Percentiles rank a stretch among this genome's conserved stretches.
phyloP scores from a whole-genome alignment of 2,329 filamentous ascomycete species.

The Epichloe coenophiala region DNA sequence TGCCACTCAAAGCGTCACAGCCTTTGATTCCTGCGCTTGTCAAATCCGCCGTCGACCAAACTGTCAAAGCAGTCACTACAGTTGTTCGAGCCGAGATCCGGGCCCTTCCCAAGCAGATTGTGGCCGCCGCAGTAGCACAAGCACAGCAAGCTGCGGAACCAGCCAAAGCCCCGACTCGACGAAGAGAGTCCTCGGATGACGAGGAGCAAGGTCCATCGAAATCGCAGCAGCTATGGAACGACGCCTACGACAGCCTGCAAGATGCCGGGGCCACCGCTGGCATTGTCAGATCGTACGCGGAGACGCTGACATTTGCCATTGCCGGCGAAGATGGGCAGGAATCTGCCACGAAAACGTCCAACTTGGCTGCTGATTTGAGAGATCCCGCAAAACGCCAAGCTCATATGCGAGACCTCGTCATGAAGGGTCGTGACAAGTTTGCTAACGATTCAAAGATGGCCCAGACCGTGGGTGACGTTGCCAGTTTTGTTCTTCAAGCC shows the following conservation, averaged over 20 bases:
- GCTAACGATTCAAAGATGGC: constrained; percentile 5
- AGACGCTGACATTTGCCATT: constrained; percentile 6
- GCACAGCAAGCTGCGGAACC: constrained; percentile 1
- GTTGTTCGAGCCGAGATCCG: constrained; percentile 6
- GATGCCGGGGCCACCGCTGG: constrained; percentile 2
- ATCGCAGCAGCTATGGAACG: constrained; percentile 6
- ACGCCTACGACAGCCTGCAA: constrained; percentile 6
- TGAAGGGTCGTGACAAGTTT: constrained; percentile 7
- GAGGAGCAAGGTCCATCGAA: constrained; percentile 2
- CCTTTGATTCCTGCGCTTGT: constrained; percentile 4
- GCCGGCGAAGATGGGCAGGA: constrained; percentile 2
- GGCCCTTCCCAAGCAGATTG: constrained; percentile 5
- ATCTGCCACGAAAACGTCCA: background rate
- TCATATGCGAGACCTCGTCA: constrained; percentile 6
- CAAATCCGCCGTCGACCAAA: constrained; percentile 6
- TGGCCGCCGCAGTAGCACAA: constrained; percentile 4
- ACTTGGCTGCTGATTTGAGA: constrained; percentile 3
- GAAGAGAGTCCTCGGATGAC: background rate
- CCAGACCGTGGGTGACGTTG: constrained; percentile 6
- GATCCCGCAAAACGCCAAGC: constrained; percentile 6
- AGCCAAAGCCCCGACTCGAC: background rate
- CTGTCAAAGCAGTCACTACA: constrained; percentile 4
- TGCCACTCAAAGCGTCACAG: background rate
- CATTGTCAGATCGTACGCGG: constrained; percentile 6
- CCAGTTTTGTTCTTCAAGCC: constrained; percentile 6